Conservation (phyloP, 768 basidiomycete genomes). For the Boletus sp. region DNA sequence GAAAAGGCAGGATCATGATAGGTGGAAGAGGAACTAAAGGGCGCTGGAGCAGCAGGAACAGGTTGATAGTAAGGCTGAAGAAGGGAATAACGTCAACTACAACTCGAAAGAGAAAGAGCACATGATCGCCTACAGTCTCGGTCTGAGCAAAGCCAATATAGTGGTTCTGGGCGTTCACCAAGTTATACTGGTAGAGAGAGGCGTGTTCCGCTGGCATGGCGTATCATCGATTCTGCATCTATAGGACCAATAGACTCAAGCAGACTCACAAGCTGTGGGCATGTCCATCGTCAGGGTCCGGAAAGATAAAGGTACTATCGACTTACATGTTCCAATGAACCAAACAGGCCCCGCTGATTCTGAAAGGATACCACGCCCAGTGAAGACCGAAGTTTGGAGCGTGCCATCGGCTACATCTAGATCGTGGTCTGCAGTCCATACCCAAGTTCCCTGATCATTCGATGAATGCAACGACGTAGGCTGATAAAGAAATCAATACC, state of each 20-base stretch:
- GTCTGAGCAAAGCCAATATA: conserved; percentile 52
- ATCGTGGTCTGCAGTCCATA: conserved; percentile 75
- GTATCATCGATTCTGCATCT: neutral
- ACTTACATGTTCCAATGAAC: conserved; percentile 63
- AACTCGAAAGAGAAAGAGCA: neutral
- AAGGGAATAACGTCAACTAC: neutral
- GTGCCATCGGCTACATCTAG: conserved; percentile 46
- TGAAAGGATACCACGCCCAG: conserved; percentile 70
- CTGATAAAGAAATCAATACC: neutral
- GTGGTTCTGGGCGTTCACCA: conserved; percentile 43
- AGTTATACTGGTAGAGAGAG: conserved; percentile 45
- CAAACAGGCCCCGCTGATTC: conserved; percentile 78
- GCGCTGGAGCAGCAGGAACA: conserved; percentile 38
- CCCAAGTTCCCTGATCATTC: conserved; percentile 59
- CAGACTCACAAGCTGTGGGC: conserved; percentile 19
- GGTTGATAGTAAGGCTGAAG: conserved; percentile 49
- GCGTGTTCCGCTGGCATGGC: conserved; percentile 40
- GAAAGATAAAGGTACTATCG: neutral
- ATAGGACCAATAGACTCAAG: neutral
- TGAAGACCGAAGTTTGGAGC: conserved; percentile 53
- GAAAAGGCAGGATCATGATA: conserved; percentile 40
- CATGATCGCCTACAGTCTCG: conserved; percentile 37
- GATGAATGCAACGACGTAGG: neutral
- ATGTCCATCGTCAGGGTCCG: neutral
- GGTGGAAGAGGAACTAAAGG: conserved; percentile 34